Base-by-base conservation (phyloP, 192 early-diverging fungal species). In the Lobulomyces angularis region DNA sequence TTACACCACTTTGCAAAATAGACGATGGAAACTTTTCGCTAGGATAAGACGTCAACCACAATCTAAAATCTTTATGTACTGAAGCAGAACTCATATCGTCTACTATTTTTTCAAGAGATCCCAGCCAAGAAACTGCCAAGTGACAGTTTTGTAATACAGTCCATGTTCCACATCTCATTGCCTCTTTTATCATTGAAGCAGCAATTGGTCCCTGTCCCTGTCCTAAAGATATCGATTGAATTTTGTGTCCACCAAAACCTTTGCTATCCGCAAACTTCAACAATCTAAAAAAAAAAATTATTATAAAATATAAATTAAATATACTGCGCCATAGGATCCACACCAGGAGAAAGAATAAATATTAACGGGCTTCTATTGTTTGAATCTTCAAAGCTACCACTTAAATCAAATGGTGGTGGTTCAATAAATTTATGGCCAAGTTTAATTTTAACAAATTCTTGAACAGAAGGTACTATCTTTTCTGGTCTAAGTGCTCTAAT, bases 91-190 rank as follows among this genome's bases (percentile, higher is more conserved):
- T 68, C 56, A 69, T 77, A 46, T 76, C 71, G 48, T 76, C 72
- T 3, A 71, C 61, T 37, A 77, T 69, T 43, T 79, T 77, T 50
- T 77, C 71, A 17, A 76, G 50, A 0, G 54, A 43, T 4, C 38
- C 53, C 14, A 77, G 45, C 74, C 74, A 77, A 42, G 62, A 64
- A 34, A 76, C 67, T 1, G 75, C 75, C 27, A 79, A 45, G 44
- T 79, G 75, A 40, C 75, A 79, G 55, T 79, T 79, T 51, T 79
- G 75, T 11, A 79, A 53, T 1, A 79, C 72, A 7, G 77, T 66
- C 74, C 74, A 77, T 8, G 70, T 69, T 20, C 74, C 74, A 4
- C 41, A 58, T 29, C 56, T 56, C 53, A 74, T 67, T 4, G 71
- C 74, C 9, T 73, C 65, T 45, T 66, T 65, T 35, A 77, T 73